These are phyloP conservation scores for Fusarium domesticum DNA, from an alignment of 2,329 filamentous ascomycete genomes.

Conservation along the genomic window DNA sequence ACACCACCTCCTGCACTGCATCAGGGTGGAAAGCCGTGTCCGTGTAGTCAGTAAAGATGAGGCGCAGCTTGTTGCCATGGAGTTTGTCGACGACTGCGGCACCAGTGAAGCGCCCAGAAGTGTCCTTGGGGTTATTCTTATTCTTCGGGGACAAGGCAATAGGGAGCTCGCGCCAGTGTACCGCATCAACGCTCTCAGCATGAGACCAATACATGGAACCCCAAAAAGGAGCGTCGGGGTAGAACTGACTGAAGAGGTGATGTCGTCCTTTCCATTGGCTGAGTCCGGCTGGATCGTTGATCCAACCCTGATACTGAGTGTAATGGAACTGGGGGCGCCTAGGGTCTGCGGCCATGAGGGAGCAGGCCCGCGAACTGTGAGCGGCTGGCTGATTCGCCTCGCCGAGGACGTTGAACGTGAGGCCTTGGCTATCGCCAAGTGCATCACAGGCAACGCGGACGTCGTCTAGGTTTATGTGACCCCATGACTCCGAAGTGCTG, in stretches of 20 bases:
- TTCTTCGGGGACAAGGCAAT: constrained; percentile 20
- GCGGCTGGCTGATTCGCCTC: constrained; percentile 28
- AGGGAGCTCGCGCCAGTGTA: constrained; percentile 26
- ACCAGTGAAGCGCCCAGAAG: constrained; percentile 26
- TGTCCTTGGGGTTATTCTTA: constrained; percentile 10
- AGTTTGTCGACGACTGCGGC: constrained; percentile 17
- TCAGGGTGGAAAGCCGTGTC: constrained; percentile 23
- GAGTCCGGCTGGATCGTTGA: constrained; percentile 29
- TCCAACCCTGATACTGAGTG: constrained; percentile 29
- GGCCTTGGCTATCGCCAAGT: constrained; percentile 21
- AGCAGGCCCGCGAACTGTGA: constrained; percentile 13
- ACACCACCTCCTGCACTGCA: constrained; percentile 20
- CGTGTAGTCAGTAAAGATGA: constrained; percentile 25
- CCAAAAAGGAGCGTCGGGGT: constrained; percentile 24
- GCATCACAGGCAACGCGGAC: constrained; percentile 29
- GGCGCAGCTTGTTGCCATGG: constrained; percentile 13
- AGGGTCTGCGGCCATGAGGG: constrained; percentile 26
- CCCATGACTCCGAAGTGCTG: constrained; percentile 19
- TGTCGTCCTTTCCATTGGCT: constrained; percentile 24
- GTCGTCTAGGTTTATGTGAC: constrained; percentile 35
- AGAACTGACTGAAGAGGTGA: constrained; percentile 29
- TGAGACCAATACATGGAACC: constrained; percentile 30
- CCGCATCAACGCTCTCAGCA: constrained; percentile 22
- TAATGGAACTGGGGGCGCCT: constrained; percentile 28
- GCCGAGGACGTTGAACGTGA: constrained; percentile 30